These are phyloP conservation scores for Pythium dissimile DNA, from an alignment of 352 stramenopile species.

Conservation along the genomic window DNA sequence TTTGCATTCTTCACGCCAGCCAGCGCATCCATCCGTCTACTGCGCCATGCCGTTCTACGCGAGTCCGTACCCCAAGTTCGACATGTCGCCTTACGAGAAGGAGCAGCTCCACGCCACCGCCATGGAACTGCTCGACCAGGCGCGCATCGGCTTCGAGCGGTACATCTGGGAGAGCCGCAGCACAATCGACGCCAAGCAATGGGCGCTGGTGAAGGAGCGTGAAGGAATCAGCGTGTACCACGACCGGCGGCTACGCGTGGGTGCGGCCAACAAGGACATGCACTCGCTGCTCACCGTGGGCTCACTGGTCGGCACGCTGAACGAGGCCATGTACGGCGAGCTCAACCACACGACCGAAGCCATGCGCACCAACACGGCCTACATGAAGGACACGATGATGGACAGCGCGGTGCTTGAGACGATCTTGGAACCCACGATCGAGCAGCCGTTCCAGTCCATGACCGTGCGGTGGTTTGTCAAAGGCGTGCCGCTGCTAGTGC, in stretches of 20 bases:
- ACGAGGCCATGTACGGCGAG: conserved; percentile 64
- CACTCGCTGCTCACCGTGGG: conserved; percentile 21
- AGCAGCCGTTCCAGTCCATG: conserved; percentile 47
- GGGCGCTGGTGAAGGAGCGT: conserved; percentile 41
- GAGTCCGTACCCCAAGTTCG: conserved; percentile 42
- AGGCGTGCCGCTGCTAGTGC: conserved; percentile 33
- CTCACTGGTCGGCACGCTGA: conserved; percentile 38
- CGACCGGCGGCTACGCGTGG: conserved; percentile 28
- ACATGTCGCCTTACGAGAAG: conserved; percentile 43
- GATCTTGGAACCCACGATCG: conserved; percentile 30
- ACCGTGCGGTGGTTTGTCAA: conserved; percentile 64
- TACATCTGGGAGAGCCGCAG: conserved; percentile 32
- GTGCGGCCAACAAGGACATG: conserved; percentile 1
- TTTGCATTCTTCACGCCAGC: too few relatives aligned
- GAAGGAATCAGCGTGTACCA: conserved; percentile 38
- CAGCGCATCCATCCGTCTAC: too few relatives aligned
- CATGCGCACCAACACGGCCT: conserved; percentile 53
- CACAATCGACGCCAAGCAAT: conserved; percentile 32
- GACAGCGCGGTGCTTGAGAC: conserved; percentile 44
- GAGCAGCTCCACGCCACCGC: conserved; percentile 37
- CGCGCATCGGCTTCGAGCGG: conserved; percentile 33
- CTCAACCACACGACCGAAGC: conserved; percentile 31
- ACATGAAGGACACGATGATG: conserved; percentile 39
- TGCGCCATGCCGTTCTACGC: conserved; percentile 31
- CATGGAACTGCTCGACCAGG: conserved; percentile 39